phyloP scores from a whole-genome alignment of 352 stramenopile genomes.

The Globisporangium barbulae region DNA sequence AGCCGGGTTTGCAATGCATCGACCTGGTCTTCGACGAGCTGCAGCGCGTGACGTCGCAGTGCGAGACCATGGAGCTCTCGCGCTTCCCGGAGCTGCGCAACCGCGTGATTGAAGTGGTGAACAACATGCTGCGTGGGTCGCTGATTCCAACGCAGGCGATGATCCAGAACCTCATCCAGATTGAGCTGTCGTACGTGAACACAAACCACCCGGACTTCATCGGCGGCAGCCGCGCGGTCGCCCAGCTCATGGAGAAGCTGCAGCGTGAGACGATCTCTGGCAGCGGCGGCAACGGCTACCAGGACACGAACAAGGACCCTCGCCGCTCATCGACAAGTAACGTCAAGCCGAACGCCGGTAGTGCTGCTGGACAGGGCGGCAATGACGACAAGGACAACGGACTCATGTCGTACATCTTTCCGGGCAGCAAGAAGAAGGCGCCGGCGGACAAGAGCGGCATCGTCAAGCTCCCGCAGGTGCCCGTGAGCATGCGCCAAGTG shows the following conservation, averaged over 20 bases:
- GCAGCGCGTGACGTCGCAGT: constrained; percentile 93
- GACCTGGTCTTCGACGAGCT: constrained; percentile 99
- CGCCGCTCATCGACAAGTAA: constrained; percentile 29
- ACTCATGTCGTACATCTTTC: constrained; percentile 76
- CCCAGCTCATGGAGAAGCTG: constrained; percentile 94
- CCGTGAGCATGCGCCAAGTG: constrained; percentile 94
- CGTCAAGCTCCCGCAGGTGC: constrained; percentile 95
- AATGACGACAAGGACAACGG: constrained; percentile 70
- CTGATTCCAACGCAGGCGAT: constrained; percentile 87
- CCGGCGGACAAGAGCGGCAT: constrained; percentile 52
- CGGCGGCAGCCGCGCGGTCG: constrained; percentile 93
- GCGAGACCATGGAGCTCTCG: constrained; percentile 94
- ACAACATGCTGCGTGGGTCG: constrained; percentile 81
- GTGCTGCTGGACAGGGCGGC: constrained; percentile 19
- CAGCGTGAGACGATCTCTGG: constrained; percentile 80
- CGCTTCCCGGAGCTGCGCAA: constrained; percentile 95
- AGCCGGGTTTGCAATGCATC: constrained; percentile 95
- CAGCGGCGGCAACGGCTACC: constrained; percentile 35
- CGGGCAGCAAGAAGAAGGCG: constrained; percentile 45
- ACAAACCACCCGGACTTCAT: constrained; percentile 99
- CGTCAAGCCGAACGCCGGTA: constrained; percentile 4
- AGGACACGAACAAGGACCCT: constrained; percentile 46
- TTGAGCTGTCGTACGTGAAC: constrained; percentile 99
- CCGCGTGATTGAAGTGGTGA: constrained; percentile 95
- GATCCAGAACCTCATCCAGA: constrained; percentile 98